phyloP scores from a whole-genome alignment of 495 filamentous ascomycete genomes.

The Tetracladium setigerum region DNA sequence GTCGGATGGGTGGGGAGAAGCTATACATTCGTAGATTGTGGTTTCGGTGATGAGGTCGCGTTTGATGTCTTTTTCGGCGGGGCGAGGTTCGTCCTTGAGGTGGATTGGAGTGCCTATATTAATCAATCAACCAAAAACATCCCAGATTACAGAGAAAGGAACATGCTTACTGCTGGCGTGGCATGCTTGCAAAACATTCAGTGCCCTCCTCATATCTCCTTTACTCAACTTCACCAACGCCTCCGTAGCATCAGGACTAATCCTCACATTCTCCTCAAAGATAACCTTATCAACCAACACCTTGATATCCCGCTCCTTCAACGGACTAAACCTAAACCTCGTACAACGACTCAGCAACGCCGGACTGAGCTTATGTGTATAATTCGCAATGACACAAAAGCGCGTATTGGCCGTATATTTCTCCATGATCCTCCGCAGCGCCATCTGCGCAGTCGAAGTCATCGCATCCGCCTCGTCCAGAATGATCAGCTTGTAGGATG shows the following conservation, averaged over 20 bases:
- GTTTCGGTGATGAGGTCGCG: slow-evolving; percentile 80
- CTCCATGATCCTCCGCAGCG: slow-evolving; percentile 94
- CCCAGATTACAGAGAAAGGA: background rate
- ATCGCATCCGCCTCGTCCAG: slow-evolving; percentile 98
- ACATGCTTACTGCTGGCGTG: slow-evolving; percentile 70
- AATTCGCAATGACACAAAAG: slow-evolving; percentile 99
- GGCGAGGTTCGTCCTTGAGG: slow-evolving; percentile 51
- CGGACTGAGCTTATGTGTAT: slow-evolving; percentile 96
- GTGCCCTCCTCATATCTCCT: slow-evolving; percentile 90
- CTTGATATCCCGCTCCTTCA: slow-evolving; percentile 81
- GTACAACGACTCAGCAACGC: slow-evolving; percentile 91
- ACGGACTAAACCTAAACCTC: slow-evolving; percentile 86
- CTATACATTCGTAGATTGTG: slow-evolving; percentile 96
- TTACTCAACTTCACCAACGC: slow-evolving; percentile 81
- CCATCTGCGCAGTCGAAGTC: slow-evolving; percentile 96
- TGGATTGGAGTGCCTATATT: slow-evolving; percentile 57
- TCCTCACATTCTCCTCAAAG: slow-evolving; percentile 77
- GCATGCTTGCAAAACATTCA: slow-evolving; percentile 96
- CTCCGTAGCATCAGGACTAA: slow-evolving; percentile 67
- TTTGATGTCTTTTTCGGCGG: slow-evolving; percentile 47
- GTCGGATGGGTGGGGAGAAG: slow-evolving; percentile 85
- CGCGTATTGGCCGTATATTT: slow-evolving; percentile 97
- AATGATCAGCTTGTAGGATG: slow-evolving; percentile 85
- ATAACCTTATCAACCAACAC: slow-evolving; percentile 83
- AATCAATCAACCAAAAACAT: slow-evolving; percentile 1